Evolutionary conservation across 306 rosid species (phyloP), one percentile per base, ranked within the genome.

Genomic region (Prunus dulcis): DNA sequence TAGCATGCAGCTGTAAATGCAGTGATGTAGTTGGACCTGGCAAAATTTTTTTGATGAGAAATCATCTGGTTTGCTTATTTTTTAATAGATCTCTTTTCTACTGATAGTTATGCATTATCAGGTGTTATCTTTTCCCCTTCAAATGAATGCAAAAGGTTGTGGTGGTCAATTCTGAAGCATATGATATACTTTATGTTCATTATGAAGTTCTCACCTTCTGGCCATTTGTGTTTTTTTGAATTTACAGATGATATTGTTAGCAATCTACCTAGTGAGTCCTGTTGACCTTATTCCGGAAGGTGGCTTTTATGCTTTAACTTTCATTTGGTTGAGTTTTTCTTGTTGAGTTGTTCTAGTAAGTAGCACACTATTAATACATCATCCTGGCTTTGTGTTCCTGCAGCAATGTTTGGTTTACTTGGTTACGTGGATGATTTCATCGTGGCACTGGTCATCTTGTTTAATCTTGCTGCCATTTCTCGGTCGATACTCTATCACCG

Each of bases 231-330:
- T 22, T 22, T 56, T 55, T 13, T 18, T 32, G 47, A 65, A 28
- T 79, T 20, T 83, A 32, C 93, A 95, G 98, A 86, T 79, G 90
- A 51, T 87, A 62, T 72, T 83, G 27, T 86, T 91, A 83, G 80
- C 67, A 52, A 56, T 84, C 73, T 95, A 95, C 76, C 25, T 91
- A 68, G 0, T 95, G 79, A 95, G 97, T 63, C 98, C 98, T 3
- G 87, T 92, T 46, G 98, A 95, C 86, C 60, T 95, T 79, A 90
- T 95, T 82, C 98, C 98, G 0, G 98, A 95, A 95, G 98, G 98
- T 94, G 96, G 85, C 76, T 15, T 6, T 20, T 65, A 6, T 32
- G 69, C 22, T 14, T 69, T 23, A 27, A 30, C 60, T 57, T 77
- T 17, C 15, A 49, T 3, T 66, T 71, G 60, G 82, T 78, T 65